Evolutionary conservation across 495 filamentous ascomycete genomes (phyloP), one percentile per base, ranked within the genome.

Genomic region (Bryoglossum gracile): DNA sequence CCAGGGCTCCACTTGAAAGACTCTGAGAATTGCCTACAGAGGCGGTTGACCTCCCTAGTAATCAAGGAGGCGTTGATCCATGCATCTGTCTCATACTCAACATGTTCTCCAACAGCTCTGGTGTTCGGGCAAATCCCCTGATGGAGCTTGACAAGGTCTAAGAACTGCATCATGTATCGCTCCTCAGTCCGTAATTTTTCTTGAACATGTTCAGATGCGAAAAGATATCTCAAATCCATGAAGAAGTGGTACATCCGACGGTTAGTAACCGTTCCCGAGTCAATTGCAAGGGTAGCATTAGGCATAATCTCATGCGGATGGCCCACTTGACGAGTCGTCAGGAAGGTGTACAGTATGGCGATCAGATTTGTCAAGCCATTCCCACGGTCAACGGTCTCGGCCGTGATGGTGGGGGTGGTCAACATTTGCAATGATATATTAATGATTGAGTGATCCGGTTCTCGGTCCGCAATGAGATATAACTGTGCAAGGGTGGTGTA

Each of bases 361-460:
- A 94, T 89, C 14, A 97, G 77, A 53, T 86, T 95, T 3, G 90
- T 94, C 18, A 97, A 70, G 63, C 97, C 95, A 65, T 99, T 97
- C n/a, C 90, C 92, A 30, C 90, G 80, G 50, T 89, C 81, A 2
- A 97, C 86, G 35, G 95, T 85, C 65, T 99, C 92, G 47, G 86
- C 83, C 0, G 90, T 96, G 57, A 97, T 97, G 2, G 90, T 92
- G 3, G 92, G 89, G 0, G 92, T 95, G 0, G 92, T 97, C 37
- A 99, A 72, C 79, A 97, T 95, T 60, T 99, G 92, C 36, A 96
- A 62, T 0, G 90, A 95, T 37, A 97, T 76, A 60, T 94, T 96
- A 70, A 99, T 94, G 59, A 99, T 97, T 3, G 92, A 97, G 62
- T 96, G 90, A 57, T 99, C 92, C 0, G 92, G 91, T 60, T 99